Conservation (phyloP, 2,329 filamentous ascomycete genomes). For the Gnomoniopsis sp. region DNA sequence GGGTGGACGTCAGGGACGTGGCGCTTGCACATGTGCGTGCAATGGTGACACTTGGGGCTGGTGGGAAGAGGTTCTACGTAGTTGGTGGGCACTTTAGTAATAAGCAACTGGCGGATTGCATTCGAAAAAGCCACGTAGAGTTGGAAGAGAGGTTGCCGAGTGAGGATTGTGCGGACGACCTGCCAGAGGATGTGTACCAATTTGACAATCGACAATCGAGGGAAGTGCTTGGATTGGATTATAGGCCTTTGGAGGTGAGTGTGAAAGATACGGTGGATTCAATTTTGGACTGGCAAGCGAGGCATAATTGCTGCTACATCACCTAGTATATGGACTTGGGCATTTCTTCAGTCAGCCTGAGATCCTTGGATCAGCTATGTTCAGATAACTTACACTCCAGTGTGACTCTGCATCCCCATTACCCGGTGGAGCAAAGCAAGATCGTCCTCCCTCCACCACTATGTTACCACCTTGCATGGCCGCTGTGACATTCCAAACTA, state of each 20-base stretch:
- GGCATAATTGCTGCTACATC: background rate
- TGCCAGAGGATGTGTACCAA: slow-evolving; percentile 46
- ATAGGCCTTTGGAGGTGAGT: slow-evolving; percentile 53
- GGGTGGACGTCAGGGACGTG: slow-evolving; percentile 23
- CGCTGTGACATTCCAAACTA: too few species aligned
- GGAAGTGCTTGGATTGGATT: slow-evolving; percentile 58
- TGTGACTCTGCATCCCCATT: too few species aligned
- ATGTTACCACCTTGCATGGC: too few species aligned
- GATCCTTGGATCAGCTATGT: too few species aligned
- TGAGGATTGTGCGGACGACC: slow-evolving; percentile 20
- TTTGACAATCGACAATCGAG: slow-evolving; percentile 54
- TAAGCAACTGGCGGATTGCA: slow-evolving; percentile 38
- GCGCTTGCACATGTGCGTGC: slow-evolving; percentile 12
- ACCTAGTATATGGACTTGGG: too few species aligned
- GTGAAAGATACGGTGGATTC: slow-evolving; percentile 56
- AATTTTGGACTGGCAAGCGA: slow-evolving; percentile 25
- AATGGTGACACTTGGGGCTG: background rate
- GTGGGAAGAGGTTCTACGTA: slow-evolving; percentile 45
- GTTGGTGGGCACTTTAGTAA: slow-evolving; percentile 45
- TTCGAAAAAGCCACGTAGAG: slow-evolving; percentile 46
- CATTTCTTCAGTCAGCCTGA: too few species aligned
- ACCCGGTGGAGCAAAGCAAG: too few species aligned
- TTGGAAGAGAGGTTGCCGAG: slow-evolving; percentile 41
- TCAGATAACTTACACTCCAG: too few species aligned
- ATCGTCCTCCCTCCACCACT: too few species aligned